Evolutionary conservation across 805 yeast species (phyloP), one percentile per base, ranked within the genome.

Genomic region (Sugiyamaella qingdaonensis): DNA sequence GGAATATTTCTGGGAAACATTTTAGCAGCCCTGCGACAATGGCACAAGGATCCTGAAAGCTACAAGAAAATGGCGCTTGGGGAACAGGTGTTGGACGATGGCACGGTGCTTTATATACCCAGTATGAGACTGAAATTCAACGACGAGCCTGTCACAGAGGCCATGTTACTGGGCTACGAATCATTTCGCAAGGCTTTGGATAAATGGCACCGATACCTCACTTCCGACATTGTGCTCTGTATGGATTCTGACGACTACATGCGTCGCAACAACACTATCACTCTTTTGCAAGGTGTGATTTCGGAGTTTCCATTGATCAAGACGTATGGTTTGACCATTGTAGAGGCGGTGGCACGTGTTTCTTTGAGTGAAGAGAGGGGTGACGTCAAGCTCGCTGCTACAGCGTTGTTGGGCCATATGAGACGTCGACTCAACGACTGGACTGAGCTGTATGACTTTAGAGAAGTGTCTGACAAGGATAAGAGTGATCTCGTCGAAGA

Each of bases 231-330:
- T 9, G 58, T 66, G 9, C 58, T 65, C 1, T 73, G 82, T 2
- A 68, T 85, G 43, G 62, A 65, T 16, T 54, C 58, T 29, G 76
- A 79, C 5, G 85, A 85, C 52, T 91, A 89, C 65, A 85, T 87
- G 81, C 82, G 86, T 1, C 77, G 94, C 49, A 79, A 90, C 52
- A 91, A 90, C 68, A 80, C 88, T 2, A 86, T 90, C 54, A 85
- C 87, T 1, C 80, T 88, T 60, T 72, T 90, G 72, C 88, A 85
- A 64, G 82, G 81, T 58, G 68, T 85, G 43, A 69, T 84, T 16
- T 76, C 77, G 1, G 75, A 78, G 13, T 89, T 81, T 64, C 96
- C 97, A 0, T 71, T 76, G 10, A 78, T 87, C 11, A 82, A 81
- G 49, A 82, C 78, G 29, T 91, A 87, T 53, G 84, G 89, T 33